Conservation (phyloP, 192 early-diverging fungal genomes). For the Coemansia sp. region DNA sequence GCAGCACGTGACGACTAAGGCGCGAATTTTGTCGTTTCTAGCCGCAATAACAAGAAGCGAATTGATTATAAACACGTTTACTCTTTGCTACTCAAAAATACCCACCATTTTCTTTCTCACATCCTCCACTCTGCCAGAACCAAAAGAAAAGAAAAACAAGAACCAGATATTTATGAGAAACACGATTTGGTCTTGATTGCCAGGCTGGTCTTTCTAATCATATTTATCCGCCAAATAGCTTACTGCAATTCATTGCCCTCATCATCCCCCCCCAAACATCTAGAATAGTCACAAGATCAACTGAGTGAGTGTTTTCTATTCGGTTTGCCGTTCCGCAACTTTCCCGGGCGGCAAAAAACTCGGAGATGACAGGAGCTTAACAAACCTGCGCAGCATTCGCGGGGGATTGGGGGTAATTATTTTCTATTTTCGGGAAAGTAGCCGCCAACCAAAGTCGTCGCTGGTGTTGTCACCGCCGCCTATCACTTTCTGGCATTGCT, state of each 20-base stretch:
- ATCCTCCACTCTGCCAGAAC: conserved; percentile 1
- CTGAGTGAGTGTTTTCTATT: neutral
- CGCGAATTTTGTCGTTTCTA: conserved; percentile 1
- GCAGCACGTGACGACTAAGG: neutral
- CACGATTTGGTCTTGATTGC: neutral
- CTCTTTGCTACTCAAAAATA: neutral
- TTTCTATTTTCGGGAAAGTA: neutral
- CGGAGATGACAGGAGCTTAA: neutral
- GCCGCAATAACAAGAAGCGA: neutral
- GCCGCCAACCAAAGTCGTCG: neutral
- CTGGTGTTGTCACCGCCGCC: neutral
- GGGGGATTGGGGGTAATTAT: neutral
- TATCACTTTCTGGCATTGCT: neutral
- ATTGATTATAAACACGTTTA: neutral
- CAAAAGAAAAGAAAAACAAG: neutral
- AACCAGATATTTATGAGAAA: neutral
- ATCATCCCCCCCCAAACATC: neutral
- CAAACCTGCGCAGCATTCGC: neutral
- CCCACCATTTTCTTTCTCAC: neutral
- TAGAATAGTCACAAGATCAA: neutral
- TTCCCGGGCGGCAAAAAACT: neutral
- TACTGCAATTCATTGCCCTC: neutral
- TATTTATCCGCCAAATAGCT: neutral
- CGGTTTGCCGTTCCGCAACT: neutral
- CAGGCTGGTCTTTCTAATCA: neutral